phyloP scores from a whole-genome alignment of 495 filamentous ascomycete species.

The Podospora conica region DNA sequence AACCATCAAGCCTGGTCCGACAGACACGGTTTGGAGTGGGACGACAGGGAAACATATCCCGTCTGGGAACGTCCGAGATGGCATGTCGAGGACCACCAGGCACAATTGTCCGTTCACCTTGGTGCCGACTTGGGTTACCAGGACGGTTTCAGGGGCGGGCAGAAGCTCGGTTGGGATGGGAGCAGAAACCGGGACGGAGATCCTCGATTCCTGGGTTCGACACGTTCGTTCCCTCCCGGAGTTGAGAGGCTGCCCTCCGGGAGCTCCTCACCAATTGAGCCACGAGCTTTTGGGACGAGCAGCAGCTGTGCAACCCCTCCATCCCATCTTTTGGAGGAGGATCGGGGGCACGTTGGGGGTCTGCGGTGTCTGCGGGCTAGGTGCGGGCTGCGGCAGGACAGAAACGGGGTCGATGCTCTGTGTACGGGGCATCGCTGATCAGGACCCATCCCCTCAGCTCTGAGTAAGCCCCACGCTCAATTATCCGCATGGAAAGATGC shows the following conservation, averaged over 20 bases:
- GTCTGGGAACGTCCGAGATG: background rate
- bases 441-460: conserved; percentile 1
- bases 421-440: background rate
- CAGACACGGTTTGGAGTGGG: background rate
- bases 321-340: background rate
- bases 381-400: background rate
- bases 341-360: background rate
- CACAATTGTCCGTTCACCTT: background rate
- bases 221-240: background rate
- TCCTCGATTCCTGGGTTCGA: background rate
- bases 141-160: background rate
- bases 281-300: background rate
- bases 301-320: background rate
- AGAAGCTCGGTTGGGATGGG: no score
- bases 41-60: background rate
- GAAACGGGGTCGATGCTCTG: background rate
- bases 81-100: background rate
- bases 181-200: background rate
- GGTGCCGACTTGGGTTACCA: background rate
- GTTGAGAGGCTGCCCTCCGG: background rate
- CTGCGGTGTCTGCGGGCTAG: no score
- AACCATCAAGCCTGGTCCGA: background rate
- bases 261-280: background rate
- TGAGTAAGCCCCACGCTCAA: conserved; percentile 30
- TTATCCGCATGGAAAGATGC: conserved; percentile 16